Base-by-base conservation (phyloP, 371 early-diverging fungal genomes). In the Smittium mucronatum region DNA sequence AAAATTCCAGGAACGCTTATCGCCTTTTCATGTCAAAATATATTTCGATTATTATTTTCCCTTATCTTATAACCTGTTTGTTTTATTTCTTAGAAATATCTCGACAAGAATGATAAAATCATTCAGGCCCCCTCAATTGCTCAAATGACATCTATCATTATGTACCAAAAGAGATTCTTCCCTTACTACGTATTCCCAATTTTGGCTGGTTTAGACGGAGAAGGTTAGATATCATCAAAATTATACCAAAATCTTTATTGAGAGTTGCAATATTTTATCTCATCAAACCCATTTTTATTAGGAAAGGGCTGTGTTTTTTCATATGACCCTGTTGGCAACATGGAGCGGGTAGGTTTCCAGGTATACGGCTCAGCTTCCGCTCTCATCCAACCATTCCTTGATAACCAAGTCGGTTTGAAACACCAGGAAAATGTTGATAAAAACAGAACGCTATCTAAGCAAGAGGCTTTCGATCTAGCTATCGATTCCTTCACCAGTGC, bases 401-500 rank as follows among this genome's bases (percentile, higher is more conserved):
- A 99, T 81, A 95, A 93, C 76, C 95, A 95, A 84, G 92, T 95
- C 75, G 64, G 75, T 8, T 57, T 68, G 29, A 87, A 88, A 77
- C 89, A 93, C 73, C 88, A 86, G 76, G 75, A 78, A 64, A 72
- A 64, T 17, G 72, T 68, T 0, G 75, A 80, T 36, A 16, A 58
- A 64, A 25, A 2, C 30, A 2, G 67, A 36, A 67, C 16, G 25
- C 2, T 79, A 76, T 2, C 68, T 88, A 73, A 70, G 35, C 71
- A 71, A 21, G 78, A 85, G 67, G 95, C 88, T 15, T 70, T 90
- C 33, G 81, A 85, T 61, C 81, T 99, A 67, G 92, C 91, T 64
- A 94, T 92, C 76, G 99, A 98, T 74, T 94, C 98, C 26, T 99
- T 99, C 80, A 93, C 93, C 25, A 88, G 94, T 32, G 99, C 98